Evolutionary conservation across 176 grass and related monocot genomes (phyloP), one percentile per base, ranked within the genome.

Genomic region (Paspalum vaginatum): DNA sequence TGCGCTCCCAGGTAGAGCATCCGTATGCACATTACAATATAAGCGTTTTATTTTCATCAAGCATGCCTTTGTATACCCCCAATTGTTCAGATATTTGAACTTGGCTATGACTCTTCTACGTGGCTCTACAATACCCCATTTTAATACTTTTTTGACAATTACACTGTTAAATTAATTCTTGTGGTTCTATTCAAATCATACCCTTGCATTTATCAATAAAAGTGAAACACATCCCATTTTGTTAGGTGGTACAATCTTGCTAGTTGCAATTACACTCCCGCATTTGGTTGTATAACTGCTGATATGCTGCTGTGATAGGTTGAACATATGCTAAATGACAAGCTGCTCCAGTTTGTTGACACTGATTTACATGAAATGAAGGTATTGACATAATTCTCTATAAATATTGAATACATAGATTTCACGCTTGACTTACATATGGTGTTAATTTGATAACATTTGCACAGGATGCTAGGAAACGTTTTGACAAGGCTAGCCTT

Each of bases 401-500:
- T 51, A 37, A 66, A 64, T 46, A 32, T 83, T 12, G 11, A 65
- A 60, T 65, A 48, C 65, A 5, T 58, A 58, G 75, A 56, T 56
- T 76, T 81, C 63, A 74, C 42, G 53, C 39, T 81, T 87, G 21
- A 63, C 62, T 63, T 85, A 12, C 68, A 60, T 69, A 18, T 79
- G 40, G 40, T 65, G 16, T 70, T 80, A 70, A 80, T 82, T 46
- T 75, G 61, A 76, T 75, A 49, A 66, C 7, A 57, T 89, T 44
- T 68, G 37, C 82, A 66, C 74, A 99, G 97, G 97, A 99, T 93
- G 88, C 97, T 25, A 83, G 85, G 25, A 99, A 99, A 69, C 79
- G 64, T 76, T 99, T 99, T 88, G 97, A 99, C 68, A 99, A 99
- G 83, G 97, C 97, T 85, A 93, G 87, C 72, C 88, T 99, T 93